These are phyloP conservation scores for Neofusicoccum laricinum DNA, from an alignment of 2,329 filamentous ascomycete species.

Conservation along the genomic window DNA sequence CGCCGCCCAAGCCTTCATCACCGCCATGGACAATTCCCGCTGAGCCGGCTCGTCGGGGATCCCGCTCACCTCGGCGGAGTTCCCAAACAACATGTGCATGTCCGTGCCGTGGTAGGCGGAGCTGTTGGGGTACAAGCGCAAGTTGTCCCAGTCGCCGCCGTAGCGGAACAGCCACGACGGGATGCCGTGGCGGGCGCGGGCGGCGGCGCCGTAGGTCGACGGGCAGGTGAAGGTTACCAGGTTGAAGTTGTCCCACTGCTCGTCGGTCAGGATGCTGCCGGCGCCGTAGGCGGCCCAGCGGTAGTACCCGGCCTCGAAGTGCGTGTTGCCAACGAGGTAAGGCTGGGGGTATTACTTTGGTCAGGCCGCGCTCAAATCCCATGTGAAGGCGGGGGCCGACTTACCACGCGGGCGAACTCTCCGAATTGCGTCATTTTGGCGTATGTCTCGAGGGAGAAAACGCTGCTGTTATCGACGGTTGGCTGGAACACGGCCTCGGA, in stretches of 20 bases:
- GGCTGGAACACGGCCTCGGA: slow-evolving; percentile 22
- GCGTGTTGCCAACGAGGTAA: slow-evolving; percentile 22
- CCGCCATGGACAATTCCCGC: slow-evolving; percentile 29
- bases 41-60: slow-evolving; percentile 25
- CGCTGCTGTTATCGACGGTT: neutral
- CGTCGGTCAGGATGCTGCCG: slow-evolving; percentile 24
- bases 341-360: neutral
- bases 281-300: slow-evolving; percentile 25
- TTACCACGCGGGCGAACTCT: neutral
- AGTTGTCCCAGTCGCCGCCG: slow-evolving; percentile 34
- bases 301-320: slow-evolving; percentile 30
- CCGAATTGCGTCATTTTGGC: neutral
- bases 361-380: neutral
- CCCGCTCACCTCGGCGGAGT: slow-evolving; percentile 26
- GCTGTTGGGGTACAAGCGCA: slow-evolving; percentile 34
- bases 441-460: neutral
- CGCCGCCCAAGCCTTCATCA: slow-evolving; percentile 32
- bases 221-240: slow-evolving; percentile 28
- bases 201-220: slow-evolving; percentile 20
- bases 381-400: neutral
- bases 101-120: slow-evolving; percentile 38
- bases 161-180: slow-evolving; percentile 39
- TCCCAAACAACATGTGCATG: slow-evolving; percentile 35
- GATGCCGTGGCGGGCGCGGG: slow-evolving; percentile 26
- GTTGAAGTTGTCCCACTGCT: slow-evolving; percentile 26